Evolutionary conservation across 2,329 filamentous ascomycete genomes (phyloP).

Genomic region (Stagonosporopsis cucurbitacearum): DNA sequence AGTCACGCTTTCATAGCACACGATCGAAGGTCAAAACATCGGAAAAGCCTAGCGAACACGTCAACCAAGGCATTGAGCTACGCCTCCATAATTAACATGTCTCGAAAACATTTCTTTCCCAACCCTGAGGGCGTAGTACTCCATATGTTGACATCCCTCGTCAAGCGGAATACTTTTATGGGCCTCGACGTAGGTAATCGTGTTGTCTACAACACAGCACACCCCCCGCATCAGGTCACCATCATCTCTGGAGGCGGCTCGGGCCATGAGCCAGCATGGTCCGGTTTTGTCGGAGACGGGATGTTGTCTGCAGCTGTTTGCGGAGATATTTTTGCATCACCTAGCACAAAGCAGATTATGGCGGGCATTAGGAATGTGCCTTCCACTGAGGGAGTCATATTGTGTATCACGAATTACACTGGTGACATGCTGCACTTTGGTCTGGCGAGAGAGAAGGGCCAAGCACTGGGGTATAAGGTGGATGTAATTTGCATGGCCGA

Average conservation of each 20-base stretch:
- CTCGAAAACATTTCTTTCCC: constrained; percentile 62
- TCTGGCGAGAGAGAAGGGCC: constrained; percentile 56
- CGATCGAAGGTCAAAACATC: neutral
- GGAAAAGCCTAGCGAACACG: too few species aligned
- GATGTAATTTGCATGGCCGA: constrained; percentile 58
- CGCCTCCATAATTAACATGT: constrained; percentile 47
- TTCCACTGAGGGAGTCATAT: constrained; percentile 54
- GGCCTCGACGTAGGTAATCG: constrained; percentile 56
- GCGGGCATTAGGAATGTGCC: constrained; percentile 55
- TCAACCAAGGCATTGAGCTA: neutral
- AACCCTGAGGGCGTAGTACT: constrained; percentile 58
- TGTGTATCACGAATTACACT: constrained; percentile 60
- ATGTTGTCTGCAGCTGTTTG: constrained; percentile 57
- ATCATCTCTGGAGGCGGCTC: constrained; percentile 57
- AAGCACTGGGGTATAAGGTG: constrained; percentile 54
- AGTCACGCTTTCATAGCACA: neutral
- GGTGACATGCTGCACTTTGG: constrained; percentile 60
- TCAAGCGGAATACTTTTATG: constrained; percentile 53
- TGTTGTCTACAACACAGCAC: constrained; percentile 56
- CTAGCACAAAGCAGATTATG: constrained; percentile 58
- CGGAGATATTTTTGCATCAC: constrained; percentile 58
- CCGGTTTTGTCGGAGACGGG: constrained; percentile 57
- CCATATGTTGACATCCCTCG: constrained; percentile 56
- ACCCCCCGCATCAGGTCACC: constrained; percentile 52
- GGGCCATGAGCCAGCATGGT: constrained; percentile 59